phyloP scores from a whole-genome alignment of 2,329 filamentous ascomycete genomes.

The Pezicula carpinea region DNA sequence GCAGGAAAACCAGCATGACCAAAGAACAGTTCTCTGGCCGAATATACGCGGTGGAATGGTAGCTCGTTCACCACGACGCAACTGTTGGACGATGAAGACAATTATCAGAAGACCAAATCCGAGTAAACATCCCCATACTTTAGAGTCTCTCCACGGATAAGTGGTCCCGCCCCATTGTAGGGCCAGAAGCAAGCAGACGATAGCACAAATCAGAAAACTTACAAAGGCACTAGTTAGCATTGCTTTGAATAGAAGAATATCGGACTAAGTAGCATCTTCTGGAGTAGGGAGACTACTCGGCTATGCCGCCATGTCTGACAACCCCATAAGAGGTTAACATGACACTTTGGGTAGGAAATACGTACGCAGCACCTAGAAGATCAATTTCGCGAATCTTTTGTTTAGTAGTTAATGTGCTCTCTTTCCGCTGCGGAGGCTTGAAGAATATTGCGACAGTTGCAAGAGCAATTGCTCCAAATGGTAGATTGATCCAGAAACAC shows the following conservation, averaged over 20 bases:
- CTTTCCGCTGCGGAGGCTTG: constrained; percentile 33
- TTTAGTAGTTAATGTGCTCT: constrained; percentile 26
- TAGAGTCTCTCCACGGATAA: constrained; percentile 38
- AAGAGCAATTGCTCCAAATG: constrained; percentile 35
- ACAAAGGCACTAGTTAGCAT: too few relatives aligned
- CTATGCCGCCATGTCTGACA: too few relatives aligned
- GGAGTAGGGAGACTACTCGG: too few relatives aligned
- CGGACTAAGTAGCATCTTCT: too few relatives aligned
- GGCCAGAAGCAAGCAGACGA: constrained; percentile 40
- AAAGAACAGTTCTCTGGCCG: constrained; percentile 31
- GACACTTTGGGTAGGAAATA: too few relatives aligned
- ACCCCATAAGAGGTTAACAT: too few relatives aligned
- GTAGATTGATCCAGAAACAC: constrained; percentile 37
- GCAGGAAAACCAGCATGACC: constrained; percentile 28
- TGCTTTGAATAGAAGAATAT: too few relatives aligned
- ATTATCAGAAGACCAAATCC: constrained; percentile 31
- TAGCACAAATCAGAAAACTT: constrained; percentile 41
- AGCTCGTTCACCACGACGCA: constrained; percentile 40
- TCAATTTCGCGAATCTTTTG: constrained; percentile 42
- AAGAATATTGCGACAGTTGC: constrained; percentile 39
- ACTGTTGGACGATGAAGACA: constrained; percentile 36
- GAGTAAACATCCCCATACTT: constrained; percentile 40
- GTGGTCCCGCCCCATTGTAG: constrained; percentile 43
- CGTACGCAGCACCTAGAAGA: constrained; percentile 37
- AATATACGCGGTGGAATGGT: constrained; percentile 46